Base-by-base conservation (phyloP, 208 protist genomes). In the Leptomonas pyrrhocoris region DNA sequence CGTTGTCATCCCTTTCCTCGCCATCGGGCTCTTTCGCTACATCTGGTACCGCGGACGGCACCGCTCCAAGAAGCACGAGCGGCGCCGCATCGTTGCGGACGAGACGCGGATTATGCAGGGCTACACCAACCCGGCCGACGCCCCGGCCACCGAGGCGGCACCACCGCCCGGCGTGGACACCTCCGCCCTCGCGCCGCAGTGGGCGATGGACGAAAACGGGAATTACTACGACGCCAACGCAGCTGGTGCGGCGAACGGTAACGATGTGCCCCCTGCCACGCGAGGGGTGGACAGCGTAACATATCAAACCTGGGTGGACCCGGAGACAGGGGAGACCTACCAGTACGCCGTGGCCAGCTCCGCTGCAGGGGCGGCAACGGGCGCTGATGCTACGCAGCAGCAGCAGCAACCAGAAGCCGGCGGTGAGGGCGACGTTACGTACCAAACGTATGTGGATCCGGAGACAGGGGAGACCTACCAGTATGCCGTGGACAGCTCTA, bases 21-120 rank as follows among this genome's bases (percentile, higher is more conserved):
- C 73, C 13, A 51, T 85, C 42, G 73, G 91, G 23, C 11, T 85
- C 6, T 86, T 84, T 56, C 72, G 84, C 21, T 95, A 88, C 36
- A 30, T 84, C 2, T 93, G 79, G 71, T 79, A 81, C 54, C 76
- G 70, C 31, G 90, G 85, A 1, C 80, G 82, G 27, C 77, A 74
- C 19, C 56, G 59, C 34, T 76, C 80, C 0, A 93, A 93, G 62
- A 86, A 89, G 54, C 56, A 62, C 13, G 80, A 81, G 59, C 80
- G 83, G 19, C 45, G 54, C 27, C 57, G 62, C 60, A 74, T 92
- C 34, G 79, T 89, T 36, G 85, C 82, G 54, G 86, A 94, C 57
- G 89, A 92, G 64, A 63, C 74, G 63, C 79, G 80, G 43, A 76
- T 84, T 38, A 85, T 90, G 73, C 76, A 88, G 50, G 71, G 73